phyloP scores from a whole-genome alignment of 2,329 filamentous ascomycete species.

The Phialophora chinensis region DNA sequence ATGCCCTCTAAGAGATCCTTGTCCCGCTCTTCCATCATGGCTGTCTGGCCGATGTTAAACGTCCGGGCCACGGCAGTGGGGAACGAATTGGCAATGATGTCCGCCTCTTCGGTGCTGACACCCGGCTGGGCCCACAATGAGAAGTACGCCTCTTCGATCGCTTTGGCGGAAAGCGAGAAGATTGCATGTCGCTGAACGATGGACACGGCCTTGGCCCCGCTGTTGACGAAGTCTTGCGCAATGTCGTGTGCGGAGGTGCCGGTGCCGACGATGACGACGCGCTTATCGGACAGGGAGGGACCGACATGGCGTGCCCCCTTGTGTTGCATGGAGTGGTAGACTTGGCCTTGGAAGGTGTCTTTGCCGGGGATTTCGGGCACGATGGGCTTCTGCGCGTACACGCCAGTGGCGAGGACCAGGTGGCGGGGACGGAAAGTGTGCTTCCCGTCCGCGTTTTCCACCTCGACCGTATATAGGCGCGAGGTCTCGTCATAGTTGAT shows the following conservation, averaged over 20 bases:
- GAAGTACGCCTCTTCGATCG: slow-evolving; percentile 57
- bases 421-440: slow-evolving; percentile 50
- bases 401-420: slow-evolving; percentile 57
- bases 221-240: slow-evolving; percentile 55
- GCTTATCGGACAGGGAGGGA: slow-evolving; percentile 43
- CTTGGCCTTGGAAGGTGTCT: slow-evolving; percentile 50
- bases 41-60: slow-evolving; percentile 52
- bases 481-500: slow-evolving; percentile 48
- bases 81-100: slow-evolving; percentile 55
- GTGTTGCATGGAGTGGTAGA: slow-evolving; percentile 47
- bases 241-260: slow-evolving; percentile 55
- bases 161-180: slow-evolving; percentile 15
- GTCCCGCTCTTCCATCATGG: slow-evolving; percentile 45
- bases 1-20: slow-evolving; percentile 56
- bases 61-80: slow-evolving; percentile 57
- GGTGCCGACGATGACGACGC: slow-evolving; percentile 56
- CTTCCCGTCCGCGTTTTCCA: slow-evolving; percentile 26
- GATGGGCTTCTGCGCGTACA: slow-evolving; percentile 49
- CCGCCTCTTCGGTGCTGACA: slow-evolving; percentile 58
- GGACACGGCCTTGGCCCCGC: slow-evolving; percentile 56
- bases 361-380: slow-evolving; percentile 49
- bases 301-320: slow-evolving; percentile 48
- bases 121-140: slow-evolving; percentile 52
- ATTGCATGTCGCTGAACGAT: slow-evolving; percentile 55
- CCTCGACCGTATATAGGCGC: slow-evolving; percentile 48